Base-by-base conservation (phyloP, 768 basidiomycete genomes). In the Amanita inopinata region DNA sequence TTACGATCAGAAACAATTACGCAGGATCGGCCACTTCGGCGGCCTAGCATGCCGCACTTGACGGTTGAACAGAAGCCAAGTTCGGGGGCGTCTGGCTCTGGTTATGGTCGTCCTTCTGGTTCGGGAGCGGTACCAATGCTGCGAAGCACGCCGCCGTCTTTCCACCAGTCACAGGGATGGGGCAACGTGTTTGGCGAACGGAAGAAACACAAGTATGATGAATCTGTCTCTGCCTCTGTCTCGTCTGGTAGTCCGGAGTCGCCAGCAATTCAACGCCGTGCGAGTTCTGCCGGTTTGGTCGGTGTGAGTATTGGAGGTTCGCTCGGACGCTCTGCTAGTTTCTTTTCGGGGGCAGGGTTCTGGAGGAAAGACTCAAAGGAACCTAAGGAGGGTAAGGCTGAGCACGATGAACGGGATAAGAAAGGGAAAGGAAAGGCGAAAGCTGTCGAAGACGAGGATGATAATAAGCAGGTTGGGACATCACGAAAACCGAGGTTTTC, bases 11-110 rank as follows among this genome's bases (percentile, higher is more conserved):
- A 37, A 17, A 11, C 35, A 20, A 5, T 18, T n/a, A 37, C n/a
- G 5, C 15, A 20, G 6, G 46, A 50, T 17, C 46, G 42, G 10
- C 37, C 46, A 17, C 40, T 50, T 5, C 52, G 52, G 25, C 33
- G 50, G 15, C 54, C 50, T 3, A 55, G 54, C 14, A 53, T 56
- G 55, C 52, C 57, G 3, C 49, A 36, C 27, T 19, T 56, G 22
- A 32, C 47, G 4, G 35, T 51, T 5, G 46, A 52, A 8, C 32
- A 33, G 6, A 5, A 30, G 27, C 27, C 33, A 34, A 17, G 20
- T 37, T 34, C 33, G 33, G 33, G 9, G 4, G 35, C 17, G 35
- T 37, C 20, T 37, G n/a, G 17, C 32, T 4, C 12, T 5, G 5
- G 35, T 20, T 3, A 37, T 20, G 18, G 27, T 28, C 7, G n/a